Conservation (phyloP, 164 flowering plant species). For the Stephania cephalantha region DNA sequence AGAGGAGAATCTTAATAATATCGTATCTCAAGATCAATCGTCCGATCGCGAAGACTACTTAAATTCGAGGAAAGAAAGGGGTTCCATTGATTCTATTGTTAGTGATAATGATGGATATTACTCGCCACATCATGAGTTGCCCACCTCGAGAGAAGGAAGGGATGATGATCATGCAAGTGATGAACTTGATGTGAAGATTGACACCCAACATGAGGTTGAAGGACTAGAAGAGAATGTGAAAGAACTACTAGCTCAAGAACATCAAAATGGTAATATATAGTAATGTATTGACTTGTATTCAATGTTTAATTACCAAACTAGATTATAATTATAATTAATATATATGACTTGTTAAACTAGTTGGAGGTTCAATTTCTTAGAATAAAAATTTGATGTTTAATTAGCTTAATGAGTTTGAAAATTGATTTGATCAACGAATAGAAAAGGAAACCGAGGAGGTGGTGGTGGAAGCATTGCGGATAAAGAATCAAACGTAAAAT, state of each 20-base stretch:
- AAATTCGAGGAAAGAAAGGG: conserved; percentile 22
- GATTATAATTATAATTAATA: too few relatives aligned
- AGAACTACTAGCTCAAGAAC: not conserved
- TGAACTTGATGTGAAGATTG: not conserved
- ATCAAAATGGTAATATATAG: not conserved
- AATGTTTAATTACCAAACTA: too few relatives aligned
- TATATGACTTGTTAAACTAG: too few relatives aligned
- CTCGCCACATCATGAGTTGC: conserved; percentile 4
- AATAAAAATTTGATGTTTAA: too few relatives aligned
- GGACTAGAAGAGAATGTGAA: not conserved
- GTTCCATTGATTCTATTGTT: conserved; percentile 1
- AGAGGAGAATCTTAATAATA: not conserved
- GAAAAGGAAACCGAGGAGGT: not conserved
- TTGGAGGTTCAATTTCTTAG: too few relatives aligned
- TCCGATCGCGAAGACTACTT: conserved; percentile 11
- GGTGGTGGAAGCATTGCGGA: not conserved
- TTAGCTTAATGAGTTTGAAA: too few relatives aligned
- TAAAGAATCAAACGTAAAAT: not conserved
- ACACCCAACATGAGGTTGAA: not conserved
- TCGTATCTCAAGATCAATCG: not conserved
- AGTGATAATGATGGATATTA: conserved; percentile 4
- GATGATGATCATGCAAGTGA: not conserved
- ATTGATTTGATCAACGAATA: not conserved
- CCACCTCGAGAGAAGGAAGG: not conserved
- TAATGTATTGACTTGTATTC: too few relatives aligned